phyloP scores from a whole-genome alignment of 345 rosid species.

The Aegle marmelos region DNA sequence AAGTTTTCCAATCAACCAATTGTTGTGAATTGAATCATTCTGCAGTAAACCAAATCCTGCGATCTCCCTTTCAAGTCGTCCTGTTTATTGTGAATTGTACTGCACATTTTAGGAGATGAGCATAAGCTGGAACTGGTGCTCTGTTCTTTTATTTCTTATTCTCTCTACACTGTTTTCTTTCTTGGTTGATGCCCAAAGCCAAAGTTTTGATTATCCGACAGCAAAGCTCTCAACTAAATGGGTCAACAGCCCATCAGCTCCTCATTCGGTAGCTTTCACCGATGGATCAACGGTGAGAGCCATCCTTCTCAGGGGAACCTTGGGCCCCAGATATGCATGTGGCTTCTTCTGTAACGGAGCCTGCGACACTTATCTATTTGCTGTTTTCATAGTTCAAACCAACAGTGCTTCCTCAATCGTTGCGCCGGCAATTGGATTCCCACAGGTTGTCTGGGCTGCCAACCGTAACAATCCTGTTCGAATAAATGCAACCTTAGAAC shows the following conservation, averaged over 20 bases:
- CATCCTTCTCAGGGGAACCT: constrained; percentile 22
- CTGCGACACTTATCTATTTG: constrained; percentile 12
- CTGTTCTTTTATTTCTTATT: neutral
- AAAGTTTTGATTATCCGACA: constrained; percentile 19
- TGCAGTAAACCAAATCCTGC: neutral
- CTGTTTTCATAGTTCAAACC: constrained; percentile 19
- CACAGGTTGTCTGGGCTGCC: constrained; percentile 20
- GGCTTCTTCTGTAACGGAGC: constrained; percentile 25
- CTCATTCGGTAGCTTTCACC: neutral
- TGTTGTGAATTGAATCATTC: neutral
- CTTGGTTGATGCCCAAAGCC: neutral
- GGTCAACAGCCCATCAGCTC: constrained; percentile 8
- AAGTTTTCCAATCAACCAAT: neutral
- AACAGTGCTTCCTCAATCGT: constrained; percentile 4
- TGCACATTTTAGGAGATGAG: neutral
- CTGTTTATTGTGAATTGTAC: too few species aligned
- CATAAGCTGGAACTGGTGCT: neutral
- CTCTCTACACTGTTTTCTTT: neutral
- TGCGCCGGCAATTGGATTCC: constrained; percentile 8
- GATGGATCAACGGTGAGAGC: constrained; percentile 25
- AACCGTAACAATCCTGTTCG: constrained; percentile 20
- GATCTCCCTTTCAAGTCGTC: neutral
- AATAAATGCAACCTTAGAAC: constrained; percentile 14
- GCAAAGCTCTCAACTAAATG: constrained; percentile 28
- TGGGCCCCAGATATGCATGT: constrained; percentile 19